Evolutionary conservation across 139 green algal species (phyloP), one percentile per base, ranked within the genome.

Genomic region (Bryopsis sp.): DNA sequence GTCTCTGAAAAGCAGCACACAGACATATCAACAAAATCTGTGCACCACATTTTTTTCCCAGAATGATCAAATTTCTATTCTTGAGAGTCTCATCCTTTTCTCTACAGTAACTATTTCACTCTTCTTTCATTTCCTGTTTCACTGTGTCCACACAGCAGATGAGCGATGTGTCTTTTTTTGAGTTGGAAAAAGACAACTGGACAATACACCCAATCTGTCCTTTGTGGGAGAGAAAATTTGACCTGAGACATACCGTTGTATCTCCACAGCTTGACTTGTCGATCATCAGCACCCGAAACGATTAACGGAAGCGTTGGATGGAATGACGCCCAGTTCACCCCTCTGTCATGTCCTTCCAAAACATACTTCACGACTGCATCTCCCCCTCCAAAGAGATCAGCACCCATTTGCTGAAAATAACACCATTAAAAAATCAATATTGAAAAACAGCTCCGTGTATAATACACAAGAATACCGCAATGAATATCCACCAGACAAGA

Each of bases 281-380:
- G 82, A 79, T 99, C 95, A 72, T 99, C 95, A n/a, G 95, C 95
- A 11, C 95, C 95, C 22, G 90, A 97, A 46, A 99, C 94, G 36
- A 99, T 97, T 43, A 99, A 84, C 2, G 95, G 95, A 48, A 99
- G 84, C 0, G 83, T 91, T 70, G 95, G 95, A 80, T 99, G 95
- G 85, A 99, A 99, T 5, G 86, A 78, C 1, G 90, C 95, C 95
- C 95, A 99, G 84, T 99, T 99, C 3, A 99, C 95, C 4, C 95
- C 95, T 3, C 95, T 79, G 80, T 99, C 95, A 72, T 99, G 95
- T 3, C 95, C 95, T 78, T 99, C 95, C 48, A 99, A 84, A 62
- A 99, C 94, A 77, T 99, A 97, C 86, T 99, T 99, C 24, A 99
- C 94, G 28, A 97, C 79, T 1, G 90, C 91, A 70, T 99, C 95